Conservation (phyloP, 164 flowering plant genomes). For the Liriodendron chinense region DNA sequence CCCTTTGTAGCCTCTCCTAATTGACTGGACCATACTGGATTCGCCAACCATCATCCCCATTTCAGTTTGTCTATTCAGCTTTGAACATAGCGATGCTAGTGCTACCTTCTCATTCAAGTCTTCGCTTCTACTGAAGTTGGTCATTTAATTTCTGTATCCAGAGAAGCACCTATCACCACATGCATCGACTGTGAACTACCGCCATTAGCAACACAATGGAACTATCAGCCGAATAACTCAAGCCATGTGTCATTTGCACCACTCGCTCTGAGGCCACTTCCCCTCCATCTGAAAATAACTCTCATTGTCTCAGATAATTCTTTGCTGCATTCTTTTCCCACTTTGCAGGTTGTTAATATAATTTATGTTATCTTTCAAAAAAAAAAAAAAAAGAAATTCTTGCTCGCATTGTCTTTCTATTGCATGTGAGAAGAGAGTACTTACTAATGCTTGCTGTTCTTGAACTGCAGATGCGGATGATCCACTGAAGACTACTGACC, state of each 20-base stretch:
- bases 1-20: neutral
- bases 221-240: too few relatives aligned
- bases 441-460: neutral
- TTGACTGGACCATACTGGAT: neutral
- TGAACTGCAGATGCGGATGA: conserved; percentile 78
- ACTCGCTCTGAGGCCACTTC: neutral
- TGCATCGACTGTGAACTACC: too few relatives aligned
- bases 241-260: too few relatives aligned
- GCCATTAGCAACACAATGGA: too few relatives aligned
- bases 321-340: neutral
- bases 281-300: neutral
- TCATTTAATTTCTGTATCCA: too few relatives aligned
- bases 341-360: too few relatives aligned
- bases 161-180: too few relatives aligned
- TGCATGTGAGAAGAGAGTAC: neutral
- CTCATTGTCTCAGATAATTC: neutral
- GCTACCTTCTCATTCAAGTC: too few relatives aligned
- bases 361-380: too few relatives aligned
- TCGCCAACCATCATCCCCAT: neutral
- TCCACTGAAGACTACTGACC: conserved; percentile 92
- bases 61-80: neutral
- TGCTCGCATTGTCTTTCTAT: neutral
- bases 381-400: too few relatives aligned
- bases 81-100: too few relatives aligned
- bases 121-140: too few relatives aligned